A percentile compares a stretch with the other conserved stretches of the same genome.
These are phyloP conservation scores for Podila minutissima DNA, from an alignment of 192 early-diverging fungal species.

Conservation along the genomic window DNA sequence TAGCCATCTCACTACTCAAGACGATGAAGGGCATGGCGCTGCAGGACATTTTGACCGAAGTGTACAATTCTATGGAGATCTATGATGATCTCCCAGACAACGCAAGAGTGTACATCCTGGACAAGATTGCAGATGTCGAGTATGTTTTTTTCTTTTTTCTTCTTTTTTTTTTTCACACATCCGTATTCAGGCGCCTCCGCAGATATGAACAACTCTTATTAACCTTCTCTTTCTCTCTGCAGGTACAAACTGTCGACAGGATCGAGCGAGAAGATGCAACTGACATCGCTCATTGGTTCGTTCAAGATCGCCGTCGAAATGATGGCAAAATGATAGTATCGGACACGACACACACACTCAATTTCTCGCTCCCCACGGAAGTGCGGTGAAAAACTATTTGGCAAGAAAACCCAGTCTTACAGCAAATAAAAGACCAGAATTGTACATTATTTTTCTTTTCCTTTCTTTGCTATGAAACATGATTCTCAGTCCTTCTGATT, in stretches of 20 bases:
- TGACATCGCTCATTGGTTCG: slow-evolving; percentile 85
- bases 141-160: slow-evolving; percentile 54
- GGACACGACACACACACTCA: too few species aligned
- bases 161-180: neutral
- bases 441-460: too few species aligned
- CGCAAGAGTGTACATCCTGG: slow-evolving; percentile 75
- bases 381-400: too few species aligned
- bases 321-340: slow-evolving; percentile 22
- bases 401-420: too few species aligned
- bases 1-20: slow-evolving; percentile 82
- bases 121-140: slow-evolving; percentile 91
- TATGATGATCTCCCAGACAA: slow-evolving; percentile 78
- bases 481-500: slow-evolving; percentile 1
- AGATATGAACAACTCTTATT: neutral
- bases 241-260: slow-evolving; percentile 88
- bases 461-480: too few species aligned
- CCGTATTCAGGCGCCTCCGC: neutral
- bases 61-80: slow-evolving; percentile 69
- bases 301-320: slow-evolving; percentile 82
- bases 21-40: slow-evolving; percentile 89
- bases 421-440: too few species aligned
- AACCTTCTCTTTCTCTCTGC: slow-evolving; percentile 17
- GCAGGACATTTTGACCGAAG: slow-evolving; percentile 88
- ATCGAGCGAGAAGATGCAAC: slow-evolving; percentile 87
- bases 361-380: neutral